Evolutionary conservation across 805 yeast species (phyloP).

Genomic region (Metschnikowia gruessii): DNA sequence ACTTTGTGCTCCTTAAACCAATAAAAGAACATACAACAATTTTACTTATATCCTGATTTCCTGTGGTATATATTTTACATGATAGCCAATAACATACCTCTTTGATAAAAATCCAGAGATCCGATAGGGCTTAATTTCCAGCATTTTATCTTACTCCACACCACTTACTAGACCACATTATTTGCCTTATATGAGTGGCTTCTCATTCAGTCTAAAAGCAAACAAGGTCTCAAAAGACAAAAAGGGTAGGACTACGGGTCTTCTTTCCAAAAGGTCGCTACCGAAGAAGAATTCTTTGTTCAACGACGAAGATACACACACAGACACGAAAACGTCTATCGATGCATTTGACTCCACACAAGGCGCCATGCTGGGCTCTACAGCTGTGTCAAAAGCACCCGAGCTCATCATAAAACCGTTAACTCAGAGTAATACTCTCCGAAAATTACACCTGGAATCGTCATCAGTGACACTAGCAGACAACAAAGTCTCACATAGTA

Average conservation of each 20-base stretch:
- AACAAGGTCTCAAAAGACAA: slow-evolving; percentile 10
- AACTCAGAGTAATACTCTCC: background rate
- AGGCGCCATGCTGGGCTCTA: slow-evolving; percentile 19
- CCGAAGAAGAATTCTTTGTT: slow-evolving; percentile 9
- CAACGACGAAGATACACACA: slow-evolving; percentile 3
- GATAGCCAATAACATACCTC: too few species aligned
- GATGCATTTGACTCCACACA: slow-evolving; percentile 15
- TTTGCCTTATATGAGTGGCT: slow-evolving; percentile 13
- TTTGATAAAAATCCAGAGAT: too few species aligned
- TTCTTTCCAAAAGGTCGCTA: background rate
- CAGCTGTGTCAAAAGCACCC: slow-evolving; percentile 9
- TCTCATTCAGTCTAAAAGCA: slow-evolving; percentile 18
- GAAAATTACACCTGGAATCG: background rate
- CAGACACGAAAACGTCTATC: slow-evolving; percentile 9
- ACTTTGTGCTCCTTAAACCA: too few species aligned
- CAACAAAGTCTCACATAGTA: too few species aligned
- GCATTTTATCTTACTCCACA: too few species aligned
- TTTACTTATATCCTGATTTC: too few species aligned
- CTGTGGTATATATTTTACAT: too few species aligned
- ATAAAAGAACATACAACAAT: too few species aligned
- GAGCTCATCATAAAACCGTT: slow-evolving; percentile 13
- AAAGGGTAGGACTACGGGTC: slow-evolving; percentile 3
- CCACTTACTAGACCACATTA: background rate
- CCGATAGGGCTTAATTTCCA: too few species aligned
- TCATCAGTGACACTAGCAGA: background rate